Evolutionary conservation across 2,329 filamentous ascomycete species (phyloP), one percentile per base, ranked within the genome.

Genomic region (Didymella exigua): DNA sequence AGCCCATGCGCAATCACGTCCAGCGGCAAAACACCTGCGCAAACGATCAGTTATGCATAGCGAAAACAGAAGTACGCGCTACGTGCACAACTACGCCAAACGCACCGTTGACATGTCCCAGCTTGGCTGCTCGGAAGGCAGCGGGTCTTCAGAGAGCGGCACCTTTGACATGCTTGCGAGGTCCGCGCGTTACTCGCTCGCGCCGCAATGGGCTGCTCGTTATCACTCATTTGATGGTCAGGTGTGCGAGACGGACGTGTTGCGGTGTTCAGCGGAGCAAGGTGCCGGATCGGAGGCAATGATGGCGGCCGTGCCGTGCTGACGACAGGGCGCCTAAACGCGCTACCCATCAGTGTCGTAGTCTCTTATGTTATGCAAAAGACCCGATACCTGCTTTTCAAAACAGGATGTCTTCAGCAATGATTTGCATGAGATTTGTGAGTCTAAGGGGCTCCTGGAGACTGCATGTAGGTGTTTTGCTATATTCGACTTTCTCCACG

Each of bases 131-230:
- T 72, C 21, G 67, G 72, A 37, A 73, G 49, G 51, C 71, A 74
- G 19, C 68, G 65, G 4, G 70, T 72, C 50, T 74, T 74, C 4
- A 72, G 51, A 38, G 45, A 67, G n/a, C 71, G 64, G 45, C 72
- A 74, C 29, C 68, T 61, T 48, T 73, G 66, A 49, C 72, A 74
- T 2, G 72, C 72, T 46, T 74, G 70, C 2, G 56, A 54, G 8
- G 67, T 70, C 21, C 71, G 69, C 11, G 53, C 13, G 2, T 49
- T 54, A 11, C 49, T 42, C 19, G 59, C 40, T 23, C 58, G 62
- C 7, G 56, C 49, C 26, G 52, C 55, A 45, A 45, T 42, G 24
- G 65, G 53, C 14, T 61, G 50, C 47, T 69, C 61, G 48, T 37
- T 57, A 8, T 66, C 55, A 49, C 67, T 68, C 71, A 72, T 74